Evolutionary conservation across 345 rosid species (phyloP).

Genomic region (Barbarea vulgaris): DNA sequence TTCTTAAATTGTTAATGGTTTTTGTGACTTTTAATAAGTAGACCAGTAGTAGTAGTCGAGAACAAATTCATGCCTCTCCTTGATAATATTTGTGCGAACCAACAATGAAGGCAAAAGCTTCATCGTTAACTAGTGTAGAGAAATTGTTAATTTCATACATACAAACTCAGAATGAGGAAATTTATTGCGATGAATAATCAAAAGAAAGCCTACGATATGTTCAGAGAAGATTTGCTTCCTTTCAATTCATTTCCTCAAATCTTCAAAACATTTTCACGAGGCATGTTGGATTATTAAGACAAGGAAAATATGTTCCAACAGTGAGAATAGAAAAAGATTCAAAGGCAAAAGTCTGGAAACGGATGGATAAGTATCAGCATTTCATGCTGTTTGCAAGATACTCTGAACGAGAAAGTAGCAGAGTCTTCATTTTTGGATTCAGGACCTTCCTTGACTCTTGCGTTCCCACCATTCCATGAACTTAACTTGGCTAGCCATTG

Average conservation of each 20-base stretch:
- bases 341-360: slow-evolving; percentile 15
- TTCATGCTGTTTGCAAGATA: slow-evolving; percentile 7
- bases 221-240: neutral
- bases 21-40: neutral
- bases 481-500: slow-evolving; percentile 89
- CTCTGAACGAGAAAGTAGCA: slow-evolving; percentile 17
- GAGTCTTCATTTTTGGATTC: slow-evolving; percentile 12
- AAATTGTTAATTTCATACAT: neutral
- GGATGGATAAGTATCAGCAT: slow-evolving; percentile 10
- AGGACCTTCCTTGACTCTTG: slow-evolving; percentile 48
- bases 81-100: neutral
- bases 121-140: neutral
- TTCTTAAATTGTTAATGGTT: too few species aligned
- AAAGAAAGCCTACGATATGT: neutral
- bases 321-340: neutral
- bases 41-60: neutral
- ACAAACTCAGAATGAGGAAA: neutral
- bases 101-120: neutral
- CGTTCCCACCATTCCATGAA: slow-evolving; percentile 95
- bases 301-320: slow-evolving; percentile 22
- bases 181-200: neutral
- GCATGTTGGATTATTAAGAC: slow-evolving; percentile 30
- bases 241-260: slow-evolving; percentile 5
- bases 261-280: slow-evolving; percentile 9
- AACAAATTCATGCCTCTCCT: neutral